Evolutionary conservation across 805 yeast species (phyloP), one percentile per base, ranked within the genome.

Genomic region (Saccharomycopsis vini): DNA sequence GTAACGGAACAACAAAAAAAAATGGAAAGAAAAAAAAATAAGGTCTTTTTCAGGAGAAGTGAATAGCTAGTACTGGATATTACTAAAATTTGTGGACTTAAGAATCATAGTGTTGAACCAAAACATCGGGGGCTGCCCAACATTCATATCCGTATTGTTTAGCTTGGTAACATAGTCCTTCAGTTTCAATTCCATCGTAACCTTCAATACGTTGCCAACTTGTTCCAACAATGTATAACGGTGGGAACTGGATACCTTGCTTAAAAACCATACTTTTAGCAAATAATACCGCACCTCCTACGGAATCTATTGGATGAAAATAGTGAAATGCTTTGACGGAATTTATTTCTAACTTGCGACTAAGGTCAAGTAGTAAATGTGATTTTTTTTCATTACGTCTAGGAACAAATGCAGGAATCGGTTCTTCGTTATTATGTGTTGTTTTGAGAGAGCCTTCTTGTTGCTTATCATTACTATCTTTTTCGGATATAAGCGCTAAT

Each of bases 181-280:
- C 77, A 3, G 77, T 71, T 53, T 72, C 77, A 29, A 72, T 69
- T 3, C 77, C 77, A 54, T 72, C 77, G 45, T 63, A 72, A 1
- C 77, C 77, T 53, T 71, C 77, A 1, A 48, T 42, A 20, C 72
- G 52, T 1, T 56, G 60, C 76, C 76, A 72, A 15, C 50, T 51
- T 2, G 69, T 59, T 0, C 77, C 77, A 10, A 72, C 60, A 1
- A 64, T 55, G 45, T 69, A 69, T 39, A 60, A 62, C 0, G 74
- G 64, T 3, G 77, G 73, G 53, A 71, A 71, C 21, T 62, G 56
- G 3, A 64, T 60, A 21, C 77, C 77, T 45, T 68, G 73, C 43
- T 62, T 62, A 52, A 62, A 64, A 10, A 69, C 53, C 4, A 56
- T 47, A n/a, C 69, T 57, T 45, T 66, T 68, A 4, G 61, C 63